Evolutionary conservation across 75 land plant genomes (phyloP).

Genomic region (Pinus tabuliformis): DNA sequence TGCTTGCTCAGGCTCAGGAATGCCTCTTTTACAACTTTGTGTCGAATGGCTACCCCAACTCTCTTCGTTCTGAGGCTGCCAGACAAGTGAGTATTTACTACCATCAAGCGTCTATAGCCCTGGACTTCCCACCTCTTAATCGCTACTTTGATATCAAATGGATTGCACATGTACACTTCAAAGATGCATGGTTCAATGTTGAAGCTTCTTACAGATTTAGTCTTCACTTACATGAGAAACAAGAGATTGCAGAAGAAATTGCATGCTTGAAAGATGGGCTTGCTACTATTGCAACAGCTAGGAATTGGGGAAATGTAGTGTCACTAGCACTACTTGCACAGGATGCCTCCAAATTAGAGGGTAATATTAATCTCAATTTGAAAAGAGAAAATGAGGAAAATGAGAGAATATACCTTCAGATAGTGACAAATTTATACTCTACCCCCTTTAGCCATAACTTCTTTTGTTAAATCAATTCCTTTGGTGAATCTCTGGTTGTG

Average conservation of each 20-base stretch:
- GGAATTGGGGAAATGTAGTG: constrained; percentile 71
- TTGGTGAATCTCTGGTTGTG: constrained; percentile 80
- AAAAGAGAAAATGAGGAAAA: constrained; percentile 94
- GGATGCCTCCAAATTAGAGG: constrained; percentile 68
- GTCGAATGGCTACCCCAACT: constrained; percentile 67
- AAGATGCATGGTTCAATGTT: constrained; percentile 81
- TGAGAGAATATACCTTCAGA: constrained; percentile 92
- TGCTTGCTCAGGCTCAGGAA: constrained; percentile 99
- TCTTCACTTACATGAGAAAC: constrained; percentile 84
- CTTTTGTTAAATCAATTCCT: constrained; percentile 74
- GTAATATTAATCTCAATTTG: constrained; percentile 66
- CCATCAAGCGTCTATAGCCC: constrained; percentile 78
- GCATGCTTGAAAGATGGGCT: constrained; percentile 77
- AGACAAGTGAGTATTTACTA: constrained; percentile 88
- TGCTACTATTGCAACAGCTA: constrained; percentile 57
- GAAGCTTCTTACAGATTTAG: constrained; percentile 86
- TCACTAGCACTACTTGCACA: constrained; percentile 67
- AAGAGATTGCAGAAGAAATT: constrained; percentile 96
- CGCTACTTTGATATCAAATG: constrained; percentile 90
- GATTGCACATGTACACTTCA: constrained; percentile 92
- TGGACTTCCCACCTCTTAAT: constrained; percentile 67
- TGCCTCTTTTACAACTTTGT: constrained; percentile 92
- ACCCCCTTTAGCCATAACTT: constrained; percentile 67
- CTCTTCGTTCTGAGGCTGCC: constrained; percentile 75
- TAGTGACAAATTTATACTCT: constrained; percentile 74